Evolutionary conservation across 2,329 filamentous ascomycete genomes (phyloP).

Genomic region (Xylaria digitata): DNA sequence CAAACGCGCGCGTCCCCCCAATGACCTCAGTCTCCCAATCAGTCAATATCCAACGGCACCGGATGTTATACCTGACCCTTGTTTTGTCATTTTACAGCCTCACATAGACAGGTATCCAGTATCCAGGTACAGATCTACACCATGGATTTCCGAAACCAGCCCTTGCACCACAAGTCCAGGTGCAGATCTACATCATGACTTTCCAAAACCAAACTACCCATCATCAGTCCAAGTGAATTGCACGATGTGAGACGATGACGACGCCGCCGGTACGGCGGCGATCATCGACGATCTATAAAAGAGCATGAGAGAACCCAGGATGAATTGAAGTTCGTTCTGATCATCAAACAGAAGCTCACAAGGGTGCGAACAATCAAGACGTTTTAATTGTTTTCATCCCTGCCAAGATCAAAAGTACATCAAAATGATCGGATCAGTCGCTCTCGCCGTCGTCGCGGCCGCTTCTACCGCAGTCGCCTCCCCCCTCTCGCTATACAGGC

Average conservation of each 20-base stretch:
- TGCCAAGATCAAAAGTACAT: too few species aligned
- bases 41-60: slow-evolving; percentile 21
- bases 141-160: slow-evolving; percentile 23
- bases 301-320: slow-evolving; percentile 4
- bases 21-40: slow-evolving; percentile 23
- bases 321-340: neutral
- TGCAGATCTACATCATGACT: slow-evolving; percentile 25
- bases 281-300: slow-evolving; percentile 21
- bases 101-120: slow-evolving; percentile 21
- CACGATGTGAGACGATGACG: neutral
- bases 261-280: neutral
- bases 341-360: slow-evolving; percentile 9
- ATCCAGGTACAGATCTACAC: slow-evolving; percentile 25
- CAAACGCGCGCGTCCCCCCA: neutral
- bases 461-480: slow-evolving; percentile 31
- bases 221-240: neutral
- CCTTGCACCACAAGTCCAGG: neutral
- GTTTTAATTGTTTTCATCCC: neutral
- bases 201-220: slow-evolving; percentile 17
- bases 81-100: slow-evolving; percentile 21
- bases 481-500: slow-evolving; percentile 45
- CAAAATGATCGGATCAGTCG: slow-evolving; percentile 35
- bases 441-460: slow-evolving; percentile 31
- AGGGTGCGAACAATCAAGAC: neutral
- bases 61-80: slow-evolving; percentile 22